Evolutionary conservation across 225 moss, liverwort and hornwort genomes (phyloP).

Genomic region (Pleurozium schreberi): DNA sequence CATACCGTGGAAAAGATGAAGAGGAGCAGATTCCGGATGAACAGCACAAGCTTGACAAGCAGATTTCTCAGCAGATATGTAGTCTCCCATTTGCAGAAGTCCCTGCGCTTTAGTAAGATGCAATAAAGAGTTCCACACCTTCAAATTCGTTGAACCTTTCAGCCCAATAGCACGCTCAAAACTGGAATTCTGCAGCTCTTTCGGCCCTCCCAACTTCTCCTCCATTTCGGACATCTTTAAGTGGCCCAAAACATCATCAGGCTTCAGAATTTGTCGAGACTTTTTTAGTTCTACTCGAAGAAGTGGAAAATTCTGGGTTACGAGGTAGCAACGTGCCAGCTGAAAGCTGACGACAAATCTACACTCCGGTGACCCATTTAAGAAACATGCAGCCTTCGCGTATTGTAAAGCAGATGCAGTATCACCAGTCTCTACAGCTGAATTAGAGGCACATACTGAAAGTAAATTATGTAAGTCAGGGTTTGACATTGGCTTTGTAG

Average conservation of each 20-base stretch:
- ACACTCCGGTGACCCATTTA: conserved; percentile 25
- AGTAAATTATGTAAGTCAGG: conserved; percentile 34
- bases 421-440: conserved; percentile 45
- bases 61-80: conserved; percentile 65
- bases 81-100: conserved; percentile 47
- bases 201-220: conserved; percentile 21
- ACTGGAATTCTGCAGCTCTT: conserved; percentile 17
- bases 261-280: conserved; percentile 27
- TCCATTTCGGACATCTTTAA: conserved; percentile 60
- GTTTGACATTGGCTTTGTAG: conserved; percentile 7
- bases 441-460: conserved; percentile 50
- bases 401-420: conserved; percentile 37
- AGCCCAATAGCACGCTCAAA: conserved; percentile 47
- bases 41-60: conserved; percentile 48
- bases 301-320: conserved; percentile 34
- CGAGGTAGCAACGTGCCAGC: conserved; percentile 68
- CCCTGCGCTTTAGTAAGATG: conserved; percentile 44
- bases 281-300: conserved; percentile 51
- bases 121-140: conserved; percentile 52
- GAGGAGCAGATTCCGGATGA: conserved; percentile 46
- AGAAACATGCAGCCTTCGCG: conserved; percentile 34
- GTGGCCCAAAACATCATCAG: conserved; percentile 62
- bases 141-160: conserved; percentile 12
- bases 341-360: conserved; percentile 42
- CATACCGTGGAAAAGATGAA: conserved; percentile 81